These are phyloP conservation scores for Cladosporium colombiae DNA, from an alignment of 2,329 filamentous ascomycete genomes.

Conservation along the genomic window DNA sequence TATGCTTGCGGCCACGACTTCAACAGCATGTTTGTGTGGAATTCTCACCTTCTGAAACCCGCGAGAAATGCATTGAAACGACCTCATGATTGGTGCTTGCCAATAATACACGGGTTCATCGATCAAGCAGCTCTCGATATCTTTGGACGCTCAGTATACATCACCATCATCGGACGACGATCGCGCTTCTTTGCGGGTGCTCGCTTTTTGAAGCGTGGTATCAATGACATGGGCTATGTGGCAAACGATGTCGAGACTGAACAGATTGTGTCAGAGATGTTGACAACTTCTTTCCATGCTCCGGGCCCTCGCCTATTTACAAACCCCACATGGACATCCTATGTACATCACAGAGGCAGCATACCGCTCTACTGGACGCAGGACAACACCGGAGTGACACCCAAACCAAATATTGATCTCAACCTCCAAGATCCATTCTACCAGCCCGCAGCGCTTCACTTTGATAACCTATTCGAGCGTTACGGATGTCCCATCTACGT, in stretches of 20 bases:
- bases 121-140: slow-evolving; percentile 76
- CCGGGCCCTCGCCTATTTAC: slow-evolving; percentile 82
- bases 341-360: slow-evolving; percentile 93
- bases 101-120: slow-evolving; percentile 94
- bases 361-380: slow-evolving; percentile 98
- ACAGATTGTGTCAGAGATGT: slow-evolving; percentile 92
- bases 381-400: slow-evolving; percentile 90
- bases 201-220: slow-evolving; percentile 88
- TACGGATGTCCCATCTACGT: slow-evolving; percentile 93
- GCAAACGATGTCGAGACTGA: slow-evolving; percentile 99
- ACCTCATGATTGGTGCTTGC: slow-evolving; percentile 92
- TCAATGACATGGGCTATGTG: slow-evolving; percentile 92
- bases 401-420: slow-evolving; percentile 93
- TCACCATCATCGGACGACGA: slow-evolving; percentile 88
- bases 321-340: slow-evolving; percentile 91
- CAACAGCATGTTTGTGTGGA: slow-evolving; percentile 99
- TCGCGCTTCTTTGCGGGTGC: slow-evolving; percentile 94
- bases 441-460: slow-evolving; percentile 86
- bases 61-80: slow-evolving; percentile 70
- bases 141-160: slow-evolving; percentile 85
- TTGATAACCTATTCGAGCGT: slow-evolving; percentile 88
- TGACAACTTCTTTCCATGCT: slow-evolving; percentile 93
- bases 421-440: slow-evolving; percentile 98
- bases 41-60: slow-evolving; percentile 81
- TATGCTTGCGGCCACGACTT: slow-evolving; percentile 62